A percentile compares a stretch with the other conserved stretches of the same genome.
Evolutionary conservation across 2,329 filamentous ascomycete genomes (phyloP).

Genomic region (Penicillium concentricum): DNA sequence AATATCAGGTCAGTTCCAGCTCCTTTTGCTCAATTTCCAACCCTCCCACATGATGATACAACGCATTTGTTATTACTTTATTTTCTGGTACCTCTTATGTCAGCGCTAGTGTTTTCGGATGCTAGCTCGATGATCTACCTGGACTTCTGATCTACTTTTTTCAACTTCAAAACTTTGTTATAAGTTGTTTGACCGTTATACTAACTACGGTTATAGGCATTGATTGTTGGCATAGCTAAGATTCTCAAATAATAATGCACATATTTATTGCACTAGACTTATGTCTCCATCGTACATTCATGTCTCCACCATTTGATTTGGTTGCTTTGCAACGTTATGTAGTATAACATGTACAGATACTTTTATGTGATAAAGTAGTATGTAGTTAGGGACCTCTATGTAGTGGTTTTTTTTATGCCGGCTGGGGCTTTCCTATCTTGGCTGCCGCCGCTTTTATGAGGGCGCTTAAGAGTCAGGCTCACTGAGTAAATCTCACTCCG

Average conservation of each 20-base stretch:
- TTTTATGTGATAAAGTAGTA: not conserved
- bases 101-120: constrained; percentile 55
- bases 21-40: constrained; percentile 25
- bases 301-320: not conserved
- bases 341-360: not conserved
- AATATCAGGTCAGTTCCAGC: constrained; percentile 34
- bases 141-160: constrained; percentile 69
- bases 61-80: constrained; percentile 50
- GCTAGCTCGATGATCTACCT: constrained; percentile 72
- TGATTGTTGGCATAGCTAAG: not conserved
- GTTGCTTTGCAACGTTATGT: not conserved
- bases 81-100: constrained; percentile 99
- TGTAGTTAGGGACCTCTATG: no score
- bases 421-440: no score
- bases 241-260: not conserved
- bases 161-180: constrained; percentile 7
- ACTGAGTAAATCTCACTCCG: no score
- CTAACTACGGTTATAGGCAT: constrained; percentile 21
- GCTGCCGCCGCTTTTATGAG: no score
- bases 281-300: not conserved
- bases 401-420: no score
- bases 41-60: constrained; percentile 67
- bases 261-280: not conserved
- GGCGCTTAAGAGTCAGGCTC: no score
- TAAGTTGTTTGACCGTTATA: constrained; percentile 15